Evolutionary conservation across 306 rosid genomes (phyloP), one percentile per base, ranked within the genome.

Genomic region (Acacia acuminata): DNA sequence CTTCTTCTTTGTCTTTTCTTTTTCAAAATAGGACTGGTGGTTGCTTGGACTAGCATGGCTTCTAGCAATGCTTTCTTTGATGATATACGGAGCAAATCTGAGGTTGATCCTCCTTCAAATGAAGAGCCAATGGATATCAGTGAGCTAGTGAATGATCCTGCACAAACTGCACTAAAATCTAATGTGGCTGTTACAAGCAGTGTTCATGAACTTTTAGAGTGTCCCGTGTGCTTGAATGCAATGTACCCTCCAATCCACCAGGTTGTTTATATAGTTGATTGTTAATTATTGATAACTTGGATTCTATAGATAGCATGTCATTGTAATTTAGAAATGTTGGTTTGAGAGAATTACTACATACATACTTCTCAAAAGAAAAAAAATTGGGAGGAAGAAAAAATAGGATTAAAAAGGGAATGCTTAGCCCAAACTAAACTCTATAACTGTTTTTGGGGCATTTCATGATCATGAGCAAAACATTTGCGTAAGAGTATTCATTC

Each of bases 231-330:
- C 90, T 85, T 93, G 84, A 94, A 85, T 86, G 97, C 97, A 16
- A 94, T 94, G 97, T 94, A 94, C 87, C 98, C 98, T 78, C 98
- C 97, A 34, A 94, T 94, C 77, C 98, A 93, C 85, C 98, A 94
- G 97, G 98, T 94, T 71, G 71, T 80, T 68, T 45, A 58, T 85
- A 14, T 60, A 68, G 25, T 67, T 24, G 76, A 72, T 55, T 68
- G 16, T 44, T 73, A 43, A 24, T 82, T 61, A 16, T 68, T 80
- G 56, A 30, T 65, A 71, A 70, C 34, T 47, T 71, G 27, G 50
- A 63, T 82, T 84, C 53, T 66, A 53, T 44, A 55, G 79, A 79
- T 27, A 65, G 36, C 34, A 64, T 69, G 77, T 42, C 14, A 13
- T 61, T 24, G 6, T 53, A 4, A 82, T 14, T 24, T 60, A 16